These are phyloP conservation scores for Trametes maxima DNA, from an alignment of 768 basidiomycete species.

Conservation along the genomic window DNA sequence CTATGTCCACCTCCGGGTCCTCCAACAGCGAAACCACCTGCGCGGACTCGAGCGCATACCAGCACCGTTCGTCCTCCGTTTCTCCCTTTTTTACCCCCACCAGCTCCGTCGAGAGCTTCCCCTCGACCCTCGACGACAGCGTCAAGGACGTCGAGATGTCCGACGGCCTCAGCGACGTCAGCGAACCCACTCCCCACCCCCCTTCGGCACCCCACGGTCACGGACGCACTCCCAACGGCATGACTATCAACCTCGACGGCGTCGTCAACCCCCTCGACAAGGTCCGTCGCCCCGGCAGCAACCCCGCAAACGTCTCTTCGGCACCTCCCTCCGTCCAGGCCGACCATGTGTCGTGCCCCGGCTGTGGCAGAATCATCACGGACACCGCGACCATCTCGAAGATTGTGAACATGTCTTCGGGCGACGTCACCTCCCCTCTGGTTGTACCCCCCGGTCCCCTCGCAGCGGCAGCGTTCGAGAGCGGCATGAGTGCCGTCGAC, in stretches of 20 bases:
- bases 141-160: conserved; percentile 29
- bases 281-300: conserved; percentile 20
- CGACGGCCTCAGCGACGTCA: conserved; percentile 22
- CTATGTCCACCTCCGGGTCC: conserved; percentile 25
- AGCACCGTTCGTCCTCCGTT: conserved; percentile 20
- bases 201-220: conserved; percentile 8
- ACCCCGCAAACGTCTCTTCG: conserved; percentile 39
- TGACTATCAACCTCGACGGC: conserved; percentile 56
- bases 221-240: conserved; percentile 37
- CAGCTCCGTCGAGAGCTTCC: conserved; percentile 31
- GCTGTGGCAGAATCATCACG: conserved; percentile 55
- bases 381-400: conserved; percentile 43
- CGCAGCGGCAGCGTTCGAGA: conserved; percentile 56
- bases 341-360: conserved; percentile 51
- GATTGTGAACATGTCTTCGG: conserved; percentile 25
- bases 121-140: conserved; percentile 21
- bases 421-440: conserved; percentile 36
- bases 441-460: conserved; percentile 60
- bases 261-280: conserved; percentile 37
- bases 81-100: conserved; percentile 32
- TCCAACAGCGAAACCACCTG: conserved; percentile 22
- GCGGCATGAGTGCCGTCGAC: conserved; percentile 69
- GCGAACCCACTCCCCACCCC: conserved; percentile 27
- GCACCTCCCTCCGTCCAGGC: conserved; percentile 47
- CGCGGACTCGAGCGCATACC: conserved; percentile 18